Base-by-base conservation (phyloP, 345 rosid genomes). In the Tarenaya hassleriana region DNA sequence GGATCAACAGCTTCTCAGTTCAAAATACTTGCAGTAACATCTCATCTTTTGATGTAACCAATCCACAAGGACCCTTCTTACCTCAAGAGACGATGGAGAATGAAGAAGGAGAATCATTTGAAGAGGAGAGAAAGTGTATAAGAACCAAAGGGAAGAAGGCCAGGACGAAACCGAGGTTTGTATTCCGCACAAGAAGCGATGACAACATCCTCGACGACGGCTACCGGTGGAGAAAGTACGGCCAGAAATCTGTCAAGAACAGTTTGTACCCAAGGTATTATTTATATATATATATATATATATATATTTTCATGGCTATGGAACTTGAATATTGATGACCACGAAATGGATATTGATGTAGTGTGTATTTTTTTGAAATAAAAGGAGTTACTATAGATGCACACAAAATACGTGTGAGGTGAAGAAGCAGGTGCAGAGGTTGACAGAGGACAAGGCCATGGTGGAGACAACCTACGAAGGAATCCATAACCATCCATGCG, bases 391-490 rank as follows among this genome's bases (percentile, higher is more conserved):
- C 61, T 82, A 82, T 43, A 77, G 90, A 34, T 86, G 95, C 78
- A 82, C 90, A 5, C 83, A 82, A 62, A 81, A 82, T 66, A 75
- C 86, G 61, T 85, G 90, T 77, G 74, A 67, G 57, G 90, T 85
- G 73, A 82, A 82, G 81, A 85, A 85, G 63, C 89, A 85, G 56
- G 87, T 85, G 8, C 95, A 77, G 31, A 82, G 90, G 71, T 64
- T 82, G 11, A 77, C 87, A 0, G 77, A 76, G 37, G 87, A 79
- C 73, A 77, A 78, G 4, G 67, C 74, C 78, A 68, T 82, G n/a
- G 95, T 85, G 19, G 83, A 82, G 47, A 85, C 85, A 3, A 82
- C 90, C 7, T 85, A 82, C 40, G 95, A 82, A 34, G 95, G 90
- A 59, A 54, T 77, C 48, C 95, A 81, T 34, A 75, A 84, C 52